Conservation (phyloP, 176 grass and related monocot genomes). For the Avena sativa region DNA sequence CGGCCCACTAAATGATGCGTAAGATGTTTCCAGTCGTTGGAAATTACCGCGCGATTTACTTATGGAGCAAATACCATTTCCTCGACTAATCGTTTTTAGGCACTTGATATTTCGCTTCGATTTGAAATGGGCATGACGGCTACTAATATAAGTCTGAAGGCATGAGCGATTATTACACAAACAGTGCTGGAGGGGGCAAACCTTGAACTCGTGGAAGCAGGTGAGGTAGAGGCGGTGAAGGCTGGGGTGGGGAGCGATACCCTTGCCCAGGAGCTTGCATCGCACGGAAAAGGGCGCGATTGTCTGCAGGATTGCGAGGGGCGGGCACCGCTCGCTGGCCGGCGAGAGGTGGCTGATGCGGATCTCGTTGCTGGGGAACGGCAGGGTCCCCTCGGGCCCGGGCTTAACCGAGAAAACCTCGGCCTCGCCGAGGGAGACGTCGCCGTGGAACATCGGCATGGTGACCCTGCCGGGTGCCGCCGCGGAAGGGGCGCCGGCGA, state of each 20-base stretch:
- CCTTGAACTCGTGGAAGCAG: constrained; percentile 90
- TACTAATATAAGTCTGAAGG: no score
- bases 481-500: not conserved
- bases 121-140: constrained; percentile 24
- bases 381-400: constrained; percentile 39
- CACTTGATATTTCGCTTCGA: not conserved
- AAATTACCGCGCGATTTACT: not conserved
- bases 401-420: constrained; percentile 67
- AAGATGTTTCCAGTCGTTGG: not conserved
- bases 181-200: not conserved
- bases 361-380: constrained; percentile 84
- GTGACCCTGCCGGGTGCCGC: constrained; percentile 35
- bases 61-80: not conserved
- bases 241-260: constrained; percentile 48
- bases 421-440: constrained; percentile 71
- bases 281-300: constrained; percentile 89
- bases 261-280: constrained; percentile 87
- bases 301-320: constrained; percentile 85
- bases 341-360: constrained; percentile 88
- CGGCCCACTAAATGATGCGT: not conserved
- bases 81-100: not conserved
- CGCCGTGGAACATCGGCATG: constrained; percentile 84
- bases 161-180: constrained; percentile 6
- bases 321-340: constrained; percentile 78
- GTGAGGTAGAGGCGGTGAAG: constrained; percentile 68